Base-by-base conservation (phyloP, 305 asterid genomes). In the Rubia tinctorum region DNA sequence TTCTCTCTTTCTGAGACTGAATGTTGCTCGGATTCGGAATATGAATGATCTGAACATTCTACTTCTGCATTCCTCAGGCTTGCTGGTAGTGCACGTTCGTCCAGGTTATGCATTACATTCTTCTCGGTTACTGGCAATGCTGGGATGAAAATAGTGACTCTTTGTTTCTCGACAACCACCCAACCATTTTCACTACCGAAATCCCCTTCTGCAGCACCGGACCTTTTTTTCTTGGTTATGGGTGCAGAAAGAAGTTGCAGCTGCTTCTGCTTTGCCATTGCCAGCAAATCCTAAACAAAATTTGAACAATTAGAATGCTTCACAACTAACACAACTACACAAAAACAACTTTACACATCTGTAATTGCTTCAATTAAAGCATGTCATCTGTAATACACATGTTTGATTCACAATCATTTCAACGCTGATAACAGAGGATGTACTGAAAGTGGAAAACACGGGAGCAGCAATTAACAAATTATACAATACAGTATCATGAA, bases 131-230 rank as follows among this genome's bases (percentile, higher is more conserved):
- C 82, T 72, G 93, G 87, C 80, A 91, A 67, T 37, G 95, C 88
- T 12, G 99, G 99, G 83, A 94, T 88, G 63, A 90, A 60, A 44
- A 94, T 94, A 49, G 90, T 94, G 76, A 91, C 73, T 83, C 66
- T 89, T 85, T 91, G 97, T 84, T 88, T 94, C 92, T 87, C 88
- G 78, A 91, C 90, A 73, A 94, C 68, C 73, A 85, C 58, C 97
- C 99, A 94, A 77, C 84, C 88, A 74, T 76, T 88, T 69, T 83
- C 91, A 71, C 69, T 74, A 37, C 66, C 79, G 61, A 79, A 73
- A 72, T 81, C 83, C 25, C 60, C 78, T n/a, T 77, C 74, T 7
- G 69, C 74, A 10, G 76, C 71, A 79, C 56, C 78, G 66, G 66
- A 73, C 76, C 73, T 81, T 64, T 71, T 85, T 68, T 78, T 80